Conservation (phyloP, 129 eudicot genomes). For the Pulicaria dysenterica region DNA sequence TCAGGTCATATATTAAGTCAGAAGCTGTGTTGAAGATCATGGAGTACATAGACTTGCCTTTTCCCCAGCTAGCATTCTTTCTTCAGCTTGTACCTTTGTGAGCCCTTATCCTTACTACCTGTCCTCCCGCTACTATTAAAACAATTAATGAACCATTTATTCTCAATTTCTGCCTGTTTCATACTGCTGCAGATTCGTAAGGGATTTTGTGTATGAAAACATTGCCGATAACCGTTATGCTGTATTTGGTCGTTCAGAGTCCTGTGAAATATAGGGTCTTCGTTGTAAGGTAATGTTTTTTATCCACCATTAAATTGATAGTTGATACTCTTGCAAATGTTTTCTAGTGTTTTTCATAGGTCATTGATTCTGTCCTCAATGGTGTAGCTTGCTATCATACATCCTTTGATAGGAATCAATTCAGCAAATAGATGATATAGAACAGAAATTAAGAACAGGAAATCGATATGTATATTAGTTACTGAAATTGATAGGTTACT, state of each 20-base stretch:
- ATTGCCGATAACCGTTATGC: slow-evolving; percentile 85
- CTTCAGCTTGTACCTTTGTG: slow-evolving; percentile 83
- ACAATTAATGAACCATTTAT: background rate
- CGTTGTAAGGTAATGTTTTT: background rate
- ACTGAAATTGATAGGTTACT: no score
- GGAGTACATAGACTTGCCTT: slow-evolving; percentile 96
- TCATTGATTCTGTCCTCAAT: background rate
- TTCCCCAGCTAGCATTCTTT: slow-evolving; percentile 92
- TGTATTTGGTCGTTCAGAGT: slow-evolving; percentile 86
- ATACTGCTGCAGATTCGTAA: slow-evolving; percentile 59
- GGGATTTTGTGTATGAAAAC: slow-evolving; percentile 85
- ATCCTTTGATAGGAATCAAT: no score
- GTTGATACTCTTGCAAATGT: background rate
- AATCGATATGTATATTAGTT: no score
- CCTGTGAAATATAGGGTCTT: slow-evolving; percentile 69
- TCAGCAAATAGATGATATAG: no score
- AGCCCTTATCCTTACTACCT: slow-evolving; percentile 29
- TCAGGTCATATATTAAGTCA: slow-evolving; percentile 91
- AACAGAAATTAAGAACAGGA: no score
- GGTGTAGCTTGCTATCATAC: background rate
- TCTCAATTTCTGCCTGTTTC: slow-evolving; percentile 4
- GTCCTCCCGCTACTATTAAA: background rate
- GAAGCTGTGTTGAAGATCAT: slow-evolving; percentile 96
- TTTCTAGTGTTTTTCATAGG: background rate
- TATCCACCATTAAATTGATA: background rate